Conservation (phyloP, 208 protist genomes). For the Cochliopodium minus region DNA sequence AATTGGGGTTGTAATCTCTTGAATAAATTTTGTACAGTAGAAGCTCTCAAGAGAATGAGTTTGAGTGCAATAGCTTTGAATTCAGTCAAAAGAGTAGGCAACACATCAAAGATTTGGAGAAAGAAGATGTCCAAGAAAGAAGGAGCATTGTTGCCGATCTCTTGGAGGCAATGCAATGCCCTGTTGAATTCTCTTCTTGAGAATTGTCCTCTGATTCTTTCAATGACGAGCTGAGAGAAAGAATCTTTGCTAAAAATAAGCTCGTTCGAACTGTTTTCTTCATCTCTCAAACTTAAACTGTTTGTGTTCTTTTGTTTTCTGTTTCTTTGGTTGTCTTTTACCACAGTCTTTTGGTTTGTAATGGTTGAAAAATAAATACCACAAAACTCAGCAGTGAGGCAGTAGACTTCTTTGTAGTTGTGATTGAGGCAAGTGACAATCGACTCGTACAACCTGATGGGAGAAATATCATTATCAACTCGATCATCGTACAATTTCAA, state of each 20-base stretch:
- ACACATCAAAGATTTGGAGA: conserved; percentile 23
- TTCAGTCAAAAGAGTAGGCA: conserved; percentile 16
- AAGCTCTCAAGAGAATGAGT: conserved; percentile 18
- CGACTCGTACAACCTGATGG: conserved; percentile 21
- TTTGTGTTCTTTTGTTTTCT: background rate
- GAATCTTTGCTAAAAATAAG: background rate
- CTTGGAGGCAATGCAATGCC: conserved; percentile 22
- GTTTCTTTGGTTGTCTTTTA: background rate
- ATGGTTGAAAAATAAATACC: conserved; percentile 33
- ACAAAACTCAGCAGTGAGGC: conserved; percentile 36
- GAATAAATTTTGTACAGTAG: conserved; percentile 3
- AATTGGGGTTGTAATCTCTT: background rate
- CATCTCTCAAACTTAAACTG: background rate
- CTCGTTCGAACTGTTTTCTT: no score
- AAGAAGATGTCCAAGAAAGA: conserved; percentile 29
- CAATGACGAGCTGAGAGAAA: no score
- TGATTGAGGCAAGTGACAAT: conserved; percentile 22
- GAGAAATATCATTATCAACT: conserved; percentile 8
- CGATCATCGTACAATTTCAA: conserved; percentile 17
- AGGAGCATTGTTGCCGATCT: conserved; percentile 26
- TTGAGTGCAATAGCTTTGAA: conserved; percentile 18
- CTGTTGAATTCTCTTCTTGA: background rate
- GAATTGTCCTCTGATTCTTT: no score
- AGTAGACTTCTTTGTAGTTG: conserved; percentile 23
- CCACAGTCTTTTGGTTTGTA: background rate